phyloP scores from a whole-genome alignment of 225 moss, liverwort and hornwort species.

The Asterella californica region DNA sequence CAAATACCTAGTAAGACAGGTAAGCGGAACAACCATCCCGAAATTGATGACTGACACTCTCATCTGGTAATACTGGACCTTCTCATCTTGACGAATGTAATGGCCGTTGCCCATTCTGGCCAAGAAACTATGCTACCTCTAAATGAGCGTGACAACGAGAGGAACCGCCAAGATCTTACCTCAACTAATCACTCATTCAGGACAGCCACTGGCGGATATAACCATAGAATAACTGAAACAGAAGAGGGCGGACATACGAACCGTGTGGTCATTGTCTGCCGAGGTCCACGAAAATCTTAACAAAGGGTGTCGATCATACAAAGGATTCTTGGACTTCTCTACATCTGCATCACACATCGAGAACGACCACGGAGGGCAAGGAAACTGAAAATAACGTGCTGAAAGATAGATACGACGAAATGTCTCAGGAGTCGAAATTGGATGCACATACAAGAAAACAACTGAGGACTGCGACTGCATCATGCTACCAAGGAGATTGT shows the following conservation, averaged over 20 bases:
- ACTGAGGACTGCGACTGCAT: neutral
- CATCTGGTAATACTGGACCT: neutral
- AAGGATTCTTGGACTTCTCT: constrained; percentile 71
- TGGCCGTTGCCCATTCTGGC: neutral
- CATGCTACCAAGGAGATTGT: neutral
- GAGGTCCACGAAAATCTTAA: constrained; percentile 78
- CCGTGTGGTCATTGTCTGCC: constrained; percentile 59
- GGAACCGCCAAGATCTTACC: neutral
- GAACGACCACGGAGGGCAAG: neutral
- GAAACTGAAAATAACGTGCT: neutral
- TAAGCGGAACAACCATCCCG: neutral
- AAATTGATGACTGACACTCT: neutral
- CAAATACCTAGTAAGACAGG: neutral
- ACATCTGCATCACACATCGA: constrained; percentile 42
- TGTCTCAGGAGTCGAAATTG: neutral
- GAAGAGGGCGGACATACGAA: constrained; percentile 12
- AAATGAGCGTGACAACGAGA: neutral
- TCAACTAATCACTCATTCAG: neutral
- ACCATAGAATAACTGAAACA: neutral
- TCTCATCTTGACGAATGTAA: neutral
- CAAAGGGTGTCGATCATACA: constrained; percentile 84
- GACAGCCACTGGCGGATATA: neutral
- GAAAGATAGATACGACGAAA: neutral
- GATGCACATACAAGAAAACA: neutral
- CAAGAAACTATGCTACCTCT: neutral